Base-by-base conservation (phyloP, 2,329 filamentous ascomycete genomes). In the Penicillium crustosum region DNA sequence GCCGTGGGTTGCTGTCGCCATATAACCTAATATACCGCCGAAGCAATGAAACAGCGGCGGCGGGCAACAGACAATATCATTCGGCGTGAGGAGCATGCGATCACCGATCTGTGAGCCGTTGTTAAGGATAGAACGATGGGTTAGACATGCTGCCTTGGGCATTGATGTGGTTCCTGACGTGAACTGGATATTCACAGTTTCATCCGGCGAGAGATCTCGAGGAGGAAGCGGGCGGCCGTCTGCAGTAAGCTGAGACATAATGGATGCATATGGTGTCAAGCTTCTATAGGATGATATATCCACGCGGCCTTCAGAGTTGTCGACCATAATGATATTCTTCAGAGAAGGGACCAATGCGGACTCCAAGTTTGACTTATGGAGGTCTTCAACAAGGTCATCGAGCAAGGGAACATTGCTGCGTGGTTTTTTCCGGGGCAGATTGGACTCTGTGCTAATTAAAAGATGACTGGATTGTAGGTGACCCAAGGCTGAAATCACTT, bases 141-240 rank as follows among this genome's bases (percentile, higher is more conserved):
- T 88, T 33, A 99, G 83, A 78, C 92, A 95, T 1, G 93, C 93
- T 0, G 94, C 94, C 77, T 97, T 97, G 23, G 93, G 93, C 68
- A 84, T 81, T 0, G 90, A 90, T 0, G 94, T 97, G 0, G 94
- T 97, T n/a, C 93, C 94, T 0, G 89, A 93, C 0, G 94, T 99
- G 78, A 97, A 97, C 74, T 97, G 93, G 63, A 97, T 96, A 71
- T 97, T 97, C 64, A 95, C 88, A 2, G 89, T 86, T 50, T 97
- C 93, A 60, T 84, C 73, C 0, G 86, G 80, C 88, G 79, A 75
- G 25, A 73, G 31, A 66, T 66, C 12, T 70, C 79, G 72, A 75
- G 79, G 60, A 68, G 75, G 67, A 76, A 89, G 55, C 60, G 73
- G 58, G 48, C 57, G 60, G 48, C 68, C 69, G 55, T 75, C 68